These are phyloP conservation scores for Chalciporus piperatus DNA, from an alignment of 768 basidiomycete species.

Conservation along the genomic window DNA sequence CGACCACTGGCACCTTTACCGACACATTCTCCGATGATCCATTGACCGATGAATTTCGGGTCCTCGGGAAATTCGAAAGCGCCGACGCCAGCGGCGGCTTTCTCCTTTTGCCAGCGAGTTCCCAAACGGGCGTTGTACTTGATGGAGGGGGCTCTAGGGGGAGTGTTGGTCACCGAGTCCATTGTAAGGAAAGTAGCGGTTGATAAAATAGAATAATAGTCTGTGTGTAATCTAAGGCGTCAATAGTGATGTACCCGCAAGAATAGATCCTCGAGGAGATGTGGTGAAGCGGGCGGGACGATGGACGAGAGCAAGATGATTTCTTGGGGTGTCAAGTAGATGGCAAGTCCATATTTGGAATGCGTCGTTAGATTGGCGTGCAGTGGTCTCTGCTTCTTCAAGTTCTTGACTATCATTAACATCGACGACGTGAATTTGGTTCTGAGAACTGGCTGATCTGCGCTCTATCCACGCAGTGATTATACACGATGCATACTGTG, in stretches of 20 bases:
- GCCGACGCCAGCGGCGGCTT: conserved; percentile 69
- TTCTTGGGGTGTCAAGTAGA: background rate
- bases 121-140: conserved; percentile 67
- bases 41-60: conserved; percentile 84
- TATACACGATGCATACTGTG: background rate
- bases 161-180: conserved; percentile 43
- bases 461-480: conserved; percentile 1
- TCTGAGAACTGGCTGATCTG: conserved; percentile 3
- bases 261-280: background rate
- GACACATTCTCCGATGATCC: conserved; percentile 91
- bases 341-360: conserved; percentile 6
- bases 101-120: conserved; percentile 87
- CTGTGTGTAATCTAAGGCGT: conserved; percentile 5
- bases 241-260: conserved; percentile 15
- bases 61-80: conserved; percentile 84
- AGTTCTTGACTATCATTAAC: background rate
- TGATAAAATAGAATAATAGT: conserved; percentile 11
- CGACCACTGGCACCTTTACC: conserved; percentile 94
- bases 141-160: conserved; percentile 70
- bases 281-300: conserved; percentile 7
- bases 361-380: background rate
- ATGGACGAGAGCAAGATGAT: conserved; percentile 1
- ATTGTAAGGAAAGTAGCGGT: conserved; percentile 10
- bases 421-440: background rate
- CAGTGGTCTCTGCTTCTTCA: background rate